These are phyloP conservation scores for Fusarium sp. DNA, from an alignment of 2,329 filamentous ascomycete species.

Conservation along the genomic window DNA sequence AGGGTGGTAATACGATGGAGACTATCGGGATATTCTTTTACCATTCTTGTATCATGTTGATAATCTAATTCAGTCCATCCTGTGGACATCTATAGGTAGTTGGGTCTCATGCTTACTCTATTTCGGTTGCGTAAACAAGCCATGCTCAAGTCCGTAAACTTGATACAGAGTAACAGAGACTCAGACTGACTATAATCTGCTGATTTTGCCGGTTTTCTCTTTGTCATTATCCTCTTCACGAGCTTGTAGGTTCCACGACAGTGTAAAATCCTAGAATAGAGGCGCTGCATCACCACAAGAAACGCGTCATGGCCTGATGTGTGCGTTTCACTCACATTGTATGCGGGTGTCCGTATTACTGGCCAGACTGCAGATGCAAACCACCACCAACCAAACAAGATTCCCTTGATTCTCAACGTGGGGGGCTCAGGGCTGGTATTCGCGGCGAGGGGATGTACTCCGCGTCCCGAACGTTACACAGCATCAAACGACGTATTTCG, in stretches of 20 bases:
- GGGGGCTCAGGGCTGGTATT: background rate
- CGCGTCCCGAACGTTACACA: slow-evolving; percentile 23
- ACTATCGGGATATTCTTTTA: slow-evolving; percentile 8
- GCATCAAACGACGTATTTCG: background rate
- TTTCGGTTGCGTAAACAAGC: background rate
- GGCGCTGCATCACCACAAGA: background rate
- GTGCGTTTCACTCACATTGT: background rate
- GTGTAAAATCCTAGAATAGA: slow-evolving; percentile 3
- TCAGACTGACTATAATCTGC: too few relatives aligned
- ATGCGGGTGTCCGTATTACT: background rate
- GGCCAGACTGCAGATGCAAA: background rate
- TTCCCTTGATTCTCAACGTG: background rate
- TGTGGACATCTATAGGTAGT: background rate
- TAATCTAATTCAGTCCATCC: background rate
- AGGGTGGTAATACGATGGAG: slow-evolving; percentile 3
- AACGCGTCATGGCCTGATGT: background rate
- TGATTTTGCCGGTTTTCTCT: too few relatives aligned
- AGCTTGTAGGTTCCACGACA: background rate
- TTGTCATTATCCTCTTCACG: background rate
- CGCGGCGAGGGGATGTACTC: slow-evolving; percentile 2
- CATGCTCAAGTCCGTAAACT: too few relatives aligned
- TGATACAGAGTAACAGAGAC: too few relatives aligned
- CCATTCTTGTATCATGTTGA: slow-evolving; percentile 6
- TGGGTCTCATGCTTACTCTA: background rate
- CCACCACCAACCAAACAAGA: background rate